A percentile compares a stretch with the other conserved stretches of the same genome.
phyloP scores from a whole-genome alignment of 2,329 filamentous ascomycete genomes.

The Tolypocladium tropicale region DNA sequence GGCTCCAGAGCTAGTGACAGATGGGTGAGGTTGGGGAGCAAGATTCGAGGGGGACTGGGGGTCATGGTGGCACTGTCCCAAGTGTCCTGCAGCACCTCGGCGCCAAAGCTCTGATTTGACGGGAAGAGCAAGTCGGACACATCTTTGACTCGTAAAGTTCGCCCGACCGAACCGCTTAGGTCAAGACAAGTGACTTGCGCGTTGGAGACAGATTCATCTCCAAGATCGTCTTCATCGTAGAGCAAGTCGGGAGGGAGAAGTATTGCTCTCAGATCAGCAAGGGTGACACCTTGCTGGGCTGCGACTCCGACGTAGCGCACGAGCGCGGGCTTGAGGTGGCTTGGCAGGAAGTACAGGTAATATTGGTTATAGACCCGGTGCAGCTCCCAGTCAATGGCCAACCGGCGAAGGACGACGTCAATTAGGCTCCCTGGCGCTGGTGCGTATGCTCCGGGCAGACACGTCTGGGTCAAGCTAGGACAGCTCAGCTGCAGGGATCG shows the following conservation, averaged over 20 bases:
- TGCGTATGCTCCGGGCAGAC: conserved; percentile 33
- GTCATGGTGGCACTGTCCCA: conserved; percentile 36
- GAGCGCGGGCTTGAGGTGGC: conserved; percentile 39
- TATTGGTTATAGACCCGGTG: conserved; percentile 46
- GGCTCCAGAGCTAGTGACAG: conserved; percentile 45
- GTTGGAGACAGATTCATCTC: conserved; percentile 11
- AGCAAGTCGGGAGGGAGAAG: conserved; percentile 23
- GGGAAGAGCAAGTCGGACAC: conserved; percentile 41
- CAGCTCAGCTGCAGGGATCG: conserved; percentile 10
- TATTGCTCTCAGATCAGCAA: conserved; percentile 39
- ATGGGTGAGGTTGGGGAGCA: conserved; percentile 50
- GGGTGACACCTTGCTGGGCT: conserved; percentile 34
- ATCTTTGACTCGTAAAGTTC: conserved; percentile 40
- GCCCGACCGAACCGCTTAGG: conserved; percentile 40
- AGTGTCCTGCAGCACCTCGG: conserved; percentile 33
- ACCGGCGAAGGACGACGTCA: conserved; percentile 36
- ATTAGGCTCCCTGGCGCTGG: conserved; percentile 39
- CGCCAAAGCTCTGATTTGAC: conserved; percentile 7
- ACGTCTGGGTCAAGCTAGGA: conserved; percentile 11
- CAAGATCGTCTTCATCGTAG: conserved; percentile 15
- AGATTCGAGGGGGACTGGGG: conserved; percentile 19
- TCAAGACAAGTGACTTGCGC: conserved; percentile 40
- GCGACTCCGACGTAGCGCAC: conserved; percentile 38
- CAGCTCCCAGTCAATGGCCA: conserved; percentile 44
- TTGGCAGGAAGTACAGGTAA: conserved; percentile 45